Evolutionary conservation across 805 yeast species (phyloP), one percentile per base, ranked within the genome.

Genomic region (Starmerella riodocensis): DNA sequence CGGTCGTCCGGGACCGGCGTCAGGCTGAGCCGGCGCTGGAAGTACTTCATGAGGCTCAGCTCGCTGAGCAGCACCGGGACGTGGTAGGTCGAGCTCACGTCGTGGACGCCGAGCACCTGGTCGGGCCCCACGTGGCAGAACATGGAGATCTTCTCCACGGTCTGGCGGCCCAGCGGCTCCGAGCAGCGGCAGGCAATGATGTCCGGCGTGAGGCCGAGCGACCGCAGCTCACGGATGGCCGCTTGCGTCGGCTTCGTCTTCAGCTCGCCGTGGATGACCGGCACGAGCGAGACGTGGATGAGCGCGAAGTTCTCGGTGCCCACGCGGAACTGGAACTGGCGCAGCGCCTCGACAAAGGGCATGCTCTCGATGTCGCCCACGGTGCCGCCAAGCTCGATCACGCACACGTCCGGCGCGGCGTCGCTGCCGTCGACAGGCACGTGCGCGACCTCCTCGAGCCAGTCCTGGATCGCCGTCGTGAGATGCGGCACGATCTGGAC

Each of bases 231-330:
- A 61, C 85, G 84, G 57, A 91, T 81, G 34, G 99, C 99, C 48
- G 97, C 98, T 67, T 91, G 99, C 11, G 99, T 91, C 43, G 99
- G 99, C 64, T 91, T 91, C 31, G 99, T 91, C 71, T 91, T 91
- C 63, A 91, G 95, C 68, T 91, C 99, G 47, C 97, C 98, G 53
- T 86, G 94, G 56, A 91, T 88, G 36, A 91, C 97, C 33, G 97
- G 97, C 34, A 91, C 97, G 48, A 91, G 69, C 32, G 97, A 88
- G 35, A 91, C 99, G 54, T 91, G 99, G 54, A 88, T 83, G 58
- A 91, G 70, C 16, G 96, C 93, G 64, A 91, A 91, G 65, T 83
- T 91, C 50, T 84, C 94, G 42, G 69, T 66, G 16, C 97, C 97
- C 45, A 88, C 97, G 58, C 94, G 76, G 67, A 91, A 91, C 69